Base-by-base conservation (phyloP, 2,329 filamentous ascomycete genomes). In the Neoascochyta sp. region DNA sequence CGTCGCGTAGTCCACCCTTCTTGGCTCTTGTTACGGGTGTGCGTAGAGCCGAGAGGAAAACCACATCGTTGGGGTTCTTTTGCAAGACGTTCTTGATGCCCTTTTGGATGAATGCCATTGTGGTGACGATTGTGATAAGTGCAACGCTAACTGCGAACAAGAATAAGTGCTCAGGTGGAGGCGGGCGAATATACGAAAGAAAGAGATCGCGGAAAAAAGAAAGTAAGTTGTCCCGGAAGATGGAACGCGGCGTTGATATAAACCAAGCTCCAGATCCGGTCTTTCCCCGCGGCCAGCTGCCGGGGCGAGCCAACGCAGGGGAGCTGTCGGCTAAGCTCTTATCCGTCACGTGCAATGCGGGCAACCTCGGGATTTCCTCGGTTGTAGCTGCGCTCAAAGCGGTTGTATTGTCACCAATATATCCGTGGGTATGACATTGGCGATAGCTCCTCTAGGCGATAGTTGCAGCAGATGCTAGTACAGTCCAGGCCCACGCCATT, bases 21-120 rank as follows among this genome's bases (percentile, higher is more conserved):
- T 87, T 83, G 22, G 87, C 79, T 43, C 86, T 80, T 38, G 84
- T 90, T 44, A 95, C 75, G 22, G 89, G 85, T 6, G 89, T 95
- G 48, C 89, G 86, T 22, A 95, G 75, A n/a, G 88, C 80, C 12
- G 88, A 93, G 50, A 95, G 80, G 59, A 95, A 83, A 51, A 95
- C 86, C 22, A 87, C 76, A 67, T 95, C 89, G 44, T 80, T 76
- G 22, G 87, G 83, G 14, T 80, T 62, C 64, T 92, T 94, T 53
- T 80, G 67, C 38, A 95, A 79, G 48, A 95, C 79, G 54, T 82
- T 76, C 47, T 80, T 78, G 42, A 90, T 71, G 54, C 86, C 86
- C 56, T 76, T 77, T 36, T 67, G 67, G 8, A 70, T 42, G 52
- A 68, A 64, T 23, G 66, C 57, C 66, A 70, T 70, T 45, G 27